phyloP scores from a whole-genome alignment of 2,329 filamentous ascomycete genomes.

The Rutstroemia sp. region DNA sequence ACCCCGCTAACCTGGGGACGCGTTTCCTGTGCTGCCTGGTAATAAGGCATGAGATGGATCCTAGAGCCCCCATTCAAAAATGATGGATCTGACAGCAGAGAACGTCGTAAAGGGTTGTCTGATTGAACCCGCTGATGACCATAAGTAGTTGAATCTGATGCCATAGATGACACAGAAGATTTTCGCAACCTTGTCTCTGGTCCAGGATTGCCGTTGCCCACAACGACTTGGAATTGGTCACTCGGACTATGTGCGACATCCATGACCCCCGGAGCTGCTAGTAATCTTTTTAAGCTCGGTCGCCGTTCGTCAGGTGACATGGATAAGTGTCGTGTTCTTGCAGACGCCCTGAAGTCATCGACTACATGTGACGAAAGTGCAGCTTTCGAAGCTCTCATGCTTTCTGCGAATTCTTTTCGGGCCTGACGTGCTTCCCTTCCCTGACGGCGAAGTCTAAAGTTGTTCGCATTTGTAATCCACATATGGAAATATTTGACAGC shows the following conservation, averaged over 20 bases:
- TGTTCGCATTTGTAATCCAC: slow-evolving; percentile 24
- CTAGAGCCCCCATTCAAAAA: slow-evolving; percentile 27
- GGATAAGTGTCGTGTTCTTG: not conserved
- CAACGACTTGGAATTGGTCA: slow-evolving; percentile 15
- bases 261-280: slow-evolving; percentile 21
- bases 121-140: slow-evolving; percentile 20
- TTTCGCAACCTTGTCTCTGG: slow-evolving; percentile 16
- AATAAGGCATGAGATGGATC: slow-evolving; percentile 24
- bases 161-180: slow-evolving; percentile 13
- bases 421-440: slow-evolving; percentile 25
- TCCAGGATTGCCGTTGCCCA: slow-evolving; percentile 8
- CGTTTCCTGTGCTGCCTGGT: slow-evolving; percentile 17
- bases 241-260: slow-evolving; percentile 22
- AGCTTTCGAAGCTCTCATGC: slow-evolving; percentile 19
- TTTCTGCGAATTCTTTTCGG: slow-evolving; percentile 25
- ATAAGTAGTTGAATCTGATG: slow-evolving; percentile 13
- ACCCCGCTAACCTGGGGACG: slow-evolving; percentile 27
- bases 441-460: slow-evolving; percentile 21
- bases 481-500: slow-evolving; percentile 25
- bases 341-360: slow-evolving; percentile 27
- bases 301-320: slow-evolving; percentile 7
- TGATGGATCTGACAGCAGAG: slow-evolving; percentile 26
- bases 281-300: slow-evolving; percentile 23
- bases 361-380: slow-evolving; percentile 23
- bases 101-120: slow-evolving; percentile 22